These are phyloP conservation scores for Paramecium tetraurelia DNA, from an alignment of 73 alveolate species.

Conservation along the genomic window DNA sequence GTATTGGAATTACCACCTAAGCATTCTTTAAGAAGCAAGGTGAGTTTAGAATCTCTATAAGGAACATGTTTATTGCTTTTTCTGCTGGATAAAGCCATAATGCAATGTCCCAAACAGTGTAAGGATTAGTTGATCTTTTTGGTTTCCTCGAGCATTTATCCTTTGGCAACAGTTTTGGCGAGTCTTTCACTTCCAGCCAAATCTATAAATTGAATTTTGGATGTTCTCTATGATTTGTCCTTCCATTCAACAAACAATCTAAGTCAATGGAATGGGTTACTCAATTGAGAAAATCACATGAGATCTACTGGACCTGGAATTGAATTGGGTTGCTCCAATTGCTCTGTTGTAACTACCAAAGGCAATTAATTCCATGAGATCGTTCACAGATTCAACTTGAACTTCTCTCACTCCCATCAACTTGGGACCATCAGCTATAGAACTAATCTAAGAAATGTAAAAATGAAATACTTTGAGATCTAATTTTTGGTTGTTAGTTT, in stretches of 20 bases:
- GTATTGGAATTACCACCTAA: conserved; percentile 64
- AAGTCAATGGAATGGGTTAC: neutral
- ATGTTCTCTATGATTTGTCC: conserved; percentile 54
- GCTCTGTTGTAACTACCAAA: conserved; percentile 56
- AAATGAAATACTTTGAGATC: neutral
- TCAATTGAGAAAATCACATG: conserved; percentile 52
- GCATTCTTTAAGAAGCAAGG: conserved; percentile 54
- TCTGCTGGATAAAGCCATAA: conserved; percentile 53
- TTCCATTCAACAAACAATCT: conserved; percentile 41
- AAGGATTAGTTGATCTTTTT: conserved; percentile 76
- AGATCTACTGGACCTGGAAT: conserved; percentile 59
- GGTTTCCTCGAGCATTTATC: conserved; percentile 85
- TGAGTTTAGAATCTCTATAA: conserved; percentile 55
- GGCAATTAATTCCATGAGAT: conserved; percentile 34
- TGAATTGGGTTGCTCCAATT: conserved; percentile 54
- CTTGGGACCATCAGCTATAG: conserved; percentile 43
- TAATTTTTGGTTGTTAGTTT: neutral
- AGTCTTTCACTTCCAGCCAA: conserved; percentile 97
- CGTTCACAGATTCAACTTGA: conserved; percentile 25
- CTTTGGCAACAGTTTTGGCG: conserved; percentile 77
- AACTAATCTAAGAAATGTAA: neutral
- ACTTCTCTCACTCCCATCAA: conserved; percentile 52
- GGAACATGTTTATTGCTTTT: conserved; percentile 56
- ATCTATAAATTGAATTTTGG: conserved; percentile 68
- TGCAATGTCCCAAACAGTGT: conserved; percentile 71